Conservation (phyloP, 163 green algal species). For the Picocystis sp. region DNA sequence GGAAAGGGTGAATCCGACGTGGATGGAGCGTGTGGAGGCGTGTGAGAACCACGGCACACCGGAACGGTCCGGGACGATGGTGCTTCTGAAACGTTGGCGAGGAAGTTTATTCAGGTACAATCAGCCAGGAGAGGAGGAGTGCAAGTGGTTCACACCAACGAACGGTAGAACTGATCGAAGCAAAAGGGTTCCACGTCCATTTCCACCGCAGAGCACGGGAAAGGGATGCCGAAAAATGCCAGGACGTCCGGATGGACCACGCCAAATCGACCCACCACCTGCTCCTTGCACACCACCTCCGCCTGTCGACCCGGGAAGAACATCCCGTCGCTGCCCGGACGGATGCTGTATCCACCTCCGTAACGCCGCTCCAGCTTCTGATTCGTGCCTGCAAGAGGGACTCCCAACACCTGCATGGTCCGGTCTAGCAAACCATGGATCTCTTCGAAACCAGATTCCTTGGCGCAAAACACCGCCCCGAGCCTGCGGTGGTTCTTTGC, state of each 20-base stretch:
- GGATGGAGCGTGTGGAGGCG: no score
- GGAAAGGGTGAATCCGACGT: no score
- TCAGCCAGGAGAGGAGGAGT: no score
- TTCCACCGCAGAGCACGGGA: constrained; percentile 83
- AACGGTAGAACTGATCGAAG: constrained; percentile 55
- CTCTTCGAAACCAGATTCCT: constrained; percentile 74
- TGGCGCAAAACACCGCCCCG: constrained; percentile 66
- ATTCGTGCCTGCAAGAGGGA: constrained; percentile 25
- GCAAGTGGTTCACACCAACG: constrained; percentile 10
- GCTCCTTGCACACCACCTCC: constrained; percentile 26
- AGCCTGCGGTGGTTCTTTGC: constrained; percentile 76
- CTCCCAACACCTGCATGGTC: constrained; percentile 80
- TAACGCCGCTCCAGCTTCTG: neutral
- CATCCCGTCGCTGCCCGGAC: constrained; percentile 29
- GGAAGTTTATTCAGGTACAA: no score
- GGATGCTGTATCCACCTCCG: constrained; percentile 36
- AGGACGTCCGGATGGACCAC: constrained; percentile 90
- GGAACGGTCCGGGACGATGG: no score
- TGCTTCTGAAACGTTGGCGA: no score
- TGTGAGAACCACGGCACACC: no score
- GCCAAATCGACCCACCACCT: constrained; percentile 62
- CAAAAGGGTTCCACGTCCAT: constrained; percentile 84
- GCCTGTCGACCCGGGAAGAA: constrained; percentile 90
- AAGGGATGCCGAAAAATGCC: constrained; percentile 69
- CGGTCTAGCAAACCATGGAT: constrained; percentile 92